Evolutionary conservation across 345 rosid species (phyloP).

Genomic region (Laguncularia racemosa): DNA sequence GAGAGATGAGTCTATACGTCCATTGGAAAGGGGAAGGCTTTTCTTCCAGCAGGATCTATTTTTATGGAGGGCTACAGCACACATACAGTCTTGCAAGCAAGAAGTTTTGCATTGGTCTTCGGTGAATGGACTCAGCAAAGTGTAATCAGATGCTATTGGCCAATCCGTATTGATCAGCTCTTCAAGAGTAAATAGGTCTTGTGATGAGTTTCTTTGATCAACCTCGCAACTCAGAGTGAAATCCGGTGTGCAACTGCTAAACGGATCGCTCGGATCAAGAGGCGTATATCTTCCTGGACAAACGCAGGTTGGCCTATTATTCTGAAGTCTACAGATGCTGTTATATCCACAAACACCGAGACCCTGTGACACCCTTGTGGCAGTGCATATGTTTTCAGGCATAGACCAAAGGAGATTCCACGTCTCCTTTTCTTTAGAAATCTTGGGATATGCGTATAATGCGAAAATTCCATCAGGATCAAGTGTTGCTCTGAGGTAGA

Average conservation of each 20-base stretch:
- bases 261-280: conserved; percentile 19
- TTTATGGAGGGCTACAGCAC: conserved; percentile 16
- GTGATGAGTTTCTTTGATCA: conserved; percentile 6
- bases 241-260: conserved; percentile 27
- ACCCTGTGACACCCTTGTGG: background rate
- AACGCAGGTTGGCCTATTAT: conserved; percentile 17
- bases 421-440: background rate
- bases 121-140: background rate
- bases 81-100: conserved; percentile 36
- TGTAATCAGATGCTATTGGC: conserved; percentile 30
- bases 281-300: conserved; percentile 24
- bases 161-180: conserved; percentile 16
- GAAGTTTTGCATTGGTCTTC: conserved; percentile 20
- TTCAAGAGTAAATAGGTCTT: conserved; percentile 12
- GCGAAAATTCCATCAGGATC: conserved; percentile 31
- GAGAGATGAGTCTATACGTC: conserved; percentile 4
- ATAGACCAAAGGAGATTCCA: conserved; percentile 11
- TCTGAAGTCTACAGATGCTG: conserved; percentile 18
- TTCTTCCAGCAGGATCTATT: conserved; percentile 22
- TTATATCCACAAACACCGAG: conserved; percentile 34
- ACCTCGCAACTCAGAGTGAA: conserved; percentile 13
- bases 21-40: conserved; percentile 30
- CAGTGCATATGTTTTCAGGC: conserved; percentile 25
- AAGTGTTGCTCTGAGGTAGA: conserved; percentile 22
- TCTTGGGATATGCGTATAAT: conserved; percentile 16